These are phyloP conservation scores for Tolypocladium ovalisporum DNA, from an alignment of 2,329 filamentous ascomycete genomes.

Conservation along the genomic window DNA sequence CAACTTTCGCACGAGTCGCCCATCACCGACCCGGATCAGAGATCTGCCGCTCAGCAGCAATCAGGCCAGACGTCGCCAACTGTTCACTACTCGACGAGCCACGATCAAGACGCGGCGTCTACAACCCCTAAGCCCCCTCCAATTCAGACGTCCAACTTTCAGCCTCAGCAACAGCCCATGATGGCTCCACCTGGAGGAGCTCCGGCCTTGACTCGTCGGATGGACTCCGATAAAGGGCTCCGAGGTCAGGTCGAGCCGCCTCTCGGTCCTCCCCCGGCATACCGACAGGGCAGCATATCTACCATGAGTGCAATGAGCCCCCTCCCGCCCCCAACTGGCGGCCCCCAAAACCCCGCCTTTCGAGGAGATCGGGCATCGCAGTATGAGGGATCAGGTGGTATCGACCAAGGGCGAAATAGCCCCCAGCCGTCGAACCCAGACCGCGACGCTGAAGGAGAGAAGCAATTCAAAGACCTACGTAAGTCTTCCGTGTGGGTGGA, in stretches of 20 bases:
- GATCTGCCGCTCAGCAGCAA: constrained; percentile 29
- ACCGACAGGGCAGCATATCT: constrained; percentile 37
- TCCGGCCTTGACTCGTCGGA: constrained; percentile 32
- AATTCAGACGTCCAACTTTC: constrained; percentile 14
- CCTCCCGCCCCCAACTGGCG: constrained; percentile 26
- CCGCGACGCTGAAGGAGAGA: constrained; percentile 37
- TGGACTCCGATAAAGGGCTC: constrained; percentile 37
- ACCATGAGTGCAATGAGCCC: constrained; percentile 31
- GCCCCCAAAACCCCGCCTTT: constrained; percentile 23
- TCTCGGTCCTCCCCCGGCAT: constrained; percentile 37
- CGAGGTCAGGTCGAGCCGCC: constrained; percentile 31
- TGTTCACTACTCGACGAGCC: constrained; percentile 24
- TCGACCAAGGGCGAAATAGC: constrained; percentile 42
- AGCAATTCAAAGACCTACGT: constrained; percentile 48
- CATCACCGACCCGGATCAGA: constrained; percentile 35
- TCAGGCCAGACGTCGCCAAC: constrained; percentile 32
- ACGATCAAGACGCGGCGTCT: constrained; percentile 23
- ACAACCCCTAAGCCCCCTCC: constrained; percentile 15
- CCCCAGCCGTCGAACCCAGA: constrained; percentile 39
- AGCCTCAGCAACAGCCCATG: constrained; percentile 21
- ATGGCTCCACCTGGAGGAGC: constrained; percentile 39
- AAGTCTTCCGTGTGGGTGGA: constrained; percentile 15
- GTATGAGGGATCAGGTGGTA: constrained; percentile 30
- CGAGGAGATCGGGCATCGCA: constrained; percentile 27
- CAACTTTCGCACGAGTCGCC: constrained; percentile 53